These are phyloP conservation scores for Kickxella alabastrina DNA, from an alignment of 192 early-diverging fungal species.

Conservation along the genomic window DNA sequence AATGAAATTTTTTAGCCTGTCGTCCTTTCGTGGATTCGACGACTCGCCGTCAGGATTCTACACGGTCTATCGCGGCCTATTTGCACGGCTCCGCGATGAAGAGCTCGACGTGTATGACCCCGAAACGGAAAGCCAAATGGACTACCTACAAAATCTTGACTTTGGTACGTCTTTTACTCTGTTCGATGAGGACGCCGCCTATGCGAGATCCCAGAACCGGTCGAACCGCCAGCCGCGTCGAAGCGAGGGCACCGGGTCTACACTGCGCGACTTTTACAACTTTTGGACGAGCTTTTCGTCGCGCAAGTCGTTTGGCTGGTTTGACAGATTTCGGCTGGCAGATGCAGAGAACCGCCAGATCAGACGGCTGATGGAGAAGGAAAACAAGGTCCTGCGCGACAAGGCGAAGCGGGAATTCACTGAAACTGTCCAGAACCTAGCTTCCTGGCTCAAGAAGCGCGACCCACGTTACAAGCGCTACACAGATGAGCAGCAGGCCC, in stretches of 20 bases:
- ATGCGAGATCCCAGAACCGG: constrained; percentile 12
- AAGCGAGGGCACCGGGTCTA: constrained; percentile 19
- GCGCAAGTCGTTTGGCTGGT: constrained; percentile 90
- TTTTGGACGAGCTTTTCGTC: constrained; percentile 79
- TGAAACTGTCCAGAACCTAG: constrained; percentile 71
- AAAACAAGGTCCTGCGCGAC: constrained; percentile 84
- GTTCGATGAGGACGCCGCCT: constrained; percentile 60
- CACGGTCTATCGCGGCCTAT: constrained; percentile 73
- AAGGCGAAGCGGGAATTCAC: constrained; percentile 68
- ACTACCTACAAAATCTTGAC: constrained; percentile 31
- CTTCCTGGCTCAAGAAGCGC: constrained; percentile 74
- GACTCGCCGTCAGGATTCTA: constrained; percentile 75
- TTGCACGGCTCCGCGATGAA: constrained; percentile 73
- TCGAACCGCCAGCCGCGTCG: constrained; percentile 1
- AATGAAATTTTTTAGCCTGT: constrained; percentile 77
- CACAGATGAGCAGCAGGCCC: constrained; percentile 53
- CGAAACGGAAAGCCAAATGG: constrained; percentile 18
- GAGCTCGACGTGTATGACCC: constrained; percentile 53
- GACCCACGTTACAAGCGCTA: constrained; percentile 84
- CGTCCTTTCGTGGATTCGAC: constrained; percentile 67
- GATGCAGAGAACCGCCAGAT: constrained; percentile 78
- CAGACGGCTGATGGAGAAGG: constrained; percentile 83
- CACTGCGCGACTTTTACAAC: constrained; percentile 69
- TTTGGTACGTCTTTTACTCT: constrained; percentile 71
- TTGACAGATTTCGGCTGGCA: constrained; percentile 78